Base-by-base conservation (phyloP, 2,329 filamentous ascomycete species). In the Erysiphe neolycopersici region DNA sequence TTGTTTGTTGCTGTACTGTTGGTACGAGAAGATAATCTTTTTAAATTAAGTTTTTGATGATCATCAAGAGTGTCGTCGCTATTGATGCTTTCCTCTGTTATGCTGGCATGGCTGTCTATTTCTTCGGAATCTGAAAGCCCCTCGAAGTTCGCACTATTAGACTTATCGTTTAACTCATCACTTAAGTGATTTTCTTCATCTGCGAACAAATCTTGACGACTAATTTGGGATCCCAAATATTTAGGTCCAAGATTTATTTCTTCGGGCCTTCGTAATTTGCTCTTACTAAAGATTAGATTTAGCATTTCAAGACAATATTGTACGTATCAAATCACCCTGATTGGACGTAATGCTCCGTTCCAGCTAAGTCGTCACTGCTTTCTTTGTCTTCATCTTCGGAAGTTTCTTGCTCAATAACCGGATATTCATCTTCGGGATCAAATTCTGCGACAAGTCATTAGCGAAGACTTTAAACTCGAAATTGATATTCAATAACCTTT, bases 321-420 rank as follows among this genome's bases (percentile, higher is more conserved):
- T 22, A 38, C 5, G 10, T 22, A 41, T 6, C 5, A 19, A 38
- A 41, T 48, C 62, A 78, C 67, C 76, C 79, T 30, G 93, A 81
- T 43, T 68, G 61, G 38, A 79, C 69, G 56, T 95, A 95, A 58
- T 95, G 87, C 53, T 93, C 87, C 30, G 85, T 79, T 17, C 79
- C 83, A 11, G 67, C 66, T 47, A 69, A 61, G 42, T 64, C 68
- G 13, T 60, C 59, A 38, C 58, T 65, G 38, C 62, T 64, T 40
- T 69, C 70, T 33, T 50, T 52, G 26, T 54, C 51, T 41, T 50
- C 55, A 22, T 22, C 19, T 22, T 22, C 3, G 3, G 19, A 22
- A 22, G 19, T 22, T 22, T 6, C 19, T 4, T 22, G 19, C 12
- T 44, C 45, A 41, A 51, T 47, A 17, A 46, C 47, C 18, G 47